Percentiles rank a stretch among this genome's conserved stretches.
phyloP scores from a whole-genome alignment of 306 rosid genomes.

The Prunus mira region DNA sequence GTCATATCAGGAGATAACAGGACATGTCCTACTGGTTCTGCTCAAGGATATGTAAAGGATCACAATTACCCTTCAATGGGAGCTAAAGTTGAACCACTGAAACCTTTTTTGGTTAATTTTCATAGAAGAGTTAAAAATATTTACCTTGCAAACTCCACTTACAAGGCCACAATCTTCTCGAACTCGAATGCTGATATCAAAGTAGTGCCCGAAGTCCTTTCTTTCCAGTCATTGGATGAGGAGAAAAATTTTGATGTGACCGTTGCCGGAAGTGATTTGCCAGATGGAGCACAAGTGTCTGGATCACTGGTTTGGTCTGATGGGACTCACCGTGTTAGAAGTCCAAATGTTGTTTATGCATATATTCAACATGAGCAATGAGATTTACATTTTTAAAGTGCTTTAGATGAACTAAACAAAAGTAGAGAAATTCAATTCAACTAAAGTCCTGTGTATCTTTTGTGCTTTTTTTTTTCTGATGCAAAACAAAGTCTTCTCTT shows the following conservation, averaged over 20 bases:
- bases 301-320: conserved; percentile 21
- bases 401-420: background rate
- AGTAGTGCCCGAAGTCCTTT: conserved; percentile 8
- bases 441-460: no score
- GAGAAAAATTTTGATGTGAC: conserved; percentile 21
- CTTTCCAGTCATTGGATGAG: conserved; percentile 24
- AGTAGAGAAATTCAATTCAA: background rate
- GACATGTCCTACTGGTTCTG: background rate
- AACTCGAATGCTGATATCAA: background rate
- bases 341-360: conserved; percentile 13
- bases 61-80: conserved; percentile 23
- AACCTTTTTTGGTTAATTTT: conserved; percentile 1
- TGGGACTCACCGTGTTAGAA: conserved; percentile 13
- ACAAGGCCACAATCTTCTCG: background rate
- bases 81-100: background rate
- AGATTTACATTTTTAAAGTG: background rate
- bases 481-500: no score
- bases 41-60: background rate
- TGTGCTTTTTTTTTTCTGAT: no score
- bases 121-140: conserved; percentile 24
- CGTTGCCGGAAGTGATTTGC: background rate
- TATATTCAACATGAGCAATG: background rate
- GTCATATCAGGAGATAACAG: background rate
- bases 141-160: conserved; percentile 11
- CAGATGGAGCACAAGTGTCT: background rate